Evolutionary conservation across 169 alveolate genomes (phyloP), one percentile per base, ranked within the genome.

Genomic region (Eimeria praecox): DNA sequence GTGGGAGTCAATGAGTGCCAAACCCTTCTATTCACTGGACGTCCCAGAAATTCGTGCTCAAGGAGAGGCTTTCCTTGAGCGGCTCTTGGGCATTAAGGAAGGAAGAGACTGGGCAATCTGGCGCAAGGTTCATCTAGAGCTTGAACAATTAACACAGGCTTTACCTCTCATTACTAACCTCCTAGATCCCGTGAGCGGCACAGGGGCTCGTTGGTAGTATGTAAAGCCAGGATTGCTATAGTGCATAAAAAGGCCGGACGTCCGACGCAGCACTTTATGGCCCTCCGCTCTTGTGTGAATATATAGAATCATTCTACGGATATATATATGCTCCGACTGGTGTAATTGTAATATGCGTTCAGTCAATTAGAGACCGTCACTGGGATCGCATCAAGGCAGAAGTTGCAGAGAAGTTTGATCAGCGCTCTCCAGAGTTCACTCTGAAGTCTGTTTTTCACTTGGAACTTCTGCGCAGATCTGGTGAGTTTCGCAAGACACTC

Each of bases 301-400:
- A 49, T n/a, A 30, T 33, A 12, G 0, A 16, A n/a, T 24, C 80
- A 69, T 69, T 44, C 24, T 33, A 24, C 2, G 46, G 49, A n/a
- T 9, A 69, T 9, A 18, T 38, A 38, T 40, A 35, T n/a, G n/a
- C n/a, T 33, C 33, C 5, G 33, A 73, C 54, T 9, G 33, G 18
- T 6, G 6, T 73, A 20, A 38, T 73, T 73, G 49, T 38, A 3
- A 16, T 73, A 0, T 73, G 52, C 38, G 1, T 52, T 52, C 77
- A 97, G 71, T 95, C 97, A 40, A 95, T 97, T 95, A 88, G 98
- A 33, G 95, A 82, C 69, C 96, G 98, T 8, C 98, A 97, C 90
- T 95, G 97, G 95, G 88, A 95, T 69, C 94, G 95, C 16, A 90
- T 97, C 42, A 95, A 95, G 94, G 93, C 94, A 33, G 97, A 97